These are phyloP conservation scores for Wakefieldia striispora DNA, from an alignment of 768 basidiomycete genomes.

Conservation along the genomic window DNA sequence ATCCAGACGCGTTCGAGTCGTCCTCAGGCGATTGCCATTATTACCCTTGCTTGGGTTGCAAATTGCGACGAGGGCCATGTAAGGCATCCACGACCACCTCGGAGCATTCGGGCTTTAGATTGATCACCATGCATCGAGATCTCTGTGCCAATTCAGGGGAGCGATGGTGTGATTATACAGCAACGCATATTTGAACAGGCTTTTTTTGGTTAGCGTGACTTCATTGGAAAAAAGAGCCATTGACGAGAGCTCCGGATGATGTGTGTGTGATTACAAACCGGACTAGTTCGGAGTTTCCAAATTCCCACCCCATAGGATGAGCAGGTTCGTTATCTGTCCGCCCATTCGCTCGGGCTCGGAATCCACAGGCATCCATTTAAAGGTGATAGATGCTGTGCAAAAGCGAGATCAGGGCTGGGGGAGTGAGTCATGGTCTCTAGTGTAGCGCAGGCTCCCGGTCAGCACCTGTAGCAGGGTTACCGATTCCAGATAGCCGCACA, in stretches of 20 bases:
- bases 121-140: slow-evolving; percentile 20
- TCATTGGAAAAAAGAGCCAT: no score
- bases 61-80: not conserved
- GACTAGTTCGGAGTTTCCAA: no score
- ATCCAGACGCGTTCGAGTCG: not conserved
- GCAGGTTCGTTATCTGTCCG: not conserved
- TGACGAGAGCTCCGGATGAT: no score
- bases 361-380: not conserved
- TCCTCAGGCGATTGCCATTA: not conserved
- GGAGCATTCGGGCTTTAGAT: slow-evolving; percentile 18
- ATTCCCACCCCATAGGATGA: not conserved
- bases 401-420: not conserved
- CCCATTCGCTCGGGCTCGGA: not conserved
- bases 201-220: no score
- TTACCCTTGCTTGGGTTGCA: not conserved
- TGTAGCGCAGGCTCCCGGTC: not conserved
- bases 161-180: not conserved
- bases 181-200: no score
- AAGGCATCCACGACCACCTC: slow-evolving; percentile 27
- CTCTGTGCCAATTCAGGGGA: slow-evolving; percentile 8
- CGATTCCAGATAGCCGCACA: not conserved
- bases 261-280: not conserved
- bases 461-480: not conserved
- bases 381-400: slow-evolving; percentile 5
- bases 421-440: not conserved